phyloP scores from a whole-genome alignment of 164 flowering plant species.

The Vitis riparia region DNA sequence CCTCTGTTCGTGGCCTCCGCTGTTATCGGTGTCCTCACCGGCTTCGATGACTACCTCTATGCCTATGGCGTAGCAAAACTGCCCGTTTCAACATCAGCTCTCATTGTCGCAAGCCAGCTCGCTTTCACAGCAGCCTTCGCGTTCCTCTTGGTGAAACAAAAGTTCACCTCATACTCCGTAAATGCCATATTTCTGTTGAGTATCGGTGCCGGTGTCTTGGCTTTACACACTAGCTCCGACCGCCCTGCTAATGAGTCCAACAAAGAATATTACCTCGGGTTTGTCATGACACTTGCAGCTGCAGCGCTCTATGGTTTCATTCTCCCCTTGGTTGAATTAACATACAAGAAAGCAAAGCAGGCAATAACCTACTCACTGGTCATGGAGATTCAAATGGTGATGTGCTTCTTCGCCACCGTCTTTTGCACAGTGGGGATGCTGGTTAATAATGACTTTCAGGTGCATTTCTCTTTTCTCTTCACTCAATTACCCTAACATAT shows the following conservation, averaged over 20 bases:
- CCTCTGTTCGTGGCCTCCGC: conserved; percentile 21
- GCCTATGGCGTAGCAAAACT: conserved; percentile 29
- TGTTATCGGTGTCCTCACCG: conserved; percentile 36
- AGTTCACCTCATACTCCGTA: conserved; percentile 23
- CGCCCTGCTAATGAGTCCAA: conserved; percentile 18
- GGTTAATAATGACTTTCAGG: conserved; percentile 44
- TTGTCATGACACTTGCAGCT: conserved; percentile 19
- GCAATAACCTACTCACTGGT: conserved; percentile 29
- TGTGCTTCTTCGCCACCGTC: conserved; percentile 24
- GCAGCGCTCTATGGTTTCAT: conserved; percentile 19
- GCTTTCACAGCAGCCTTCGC: conserved; percentile 36
- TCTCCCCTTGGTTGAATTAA: conserved; percentile 17
- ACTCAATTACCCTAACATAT: background rate
- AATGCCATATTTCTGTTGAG: conserved; percentile 26
- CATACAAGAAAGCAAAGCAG: conserved; percentile 32
- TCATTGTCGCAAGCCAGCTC: conserved; percentile 24
- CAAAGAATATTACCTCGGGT: conserved; percentile 11
- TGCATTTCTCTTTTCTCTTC: background rate
- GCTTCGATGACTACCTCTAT: conserved; percentile 29
- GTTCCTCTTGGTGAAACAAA: conserved; percentile 29
- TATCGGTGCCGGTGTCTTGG: conserved; percentile 24
- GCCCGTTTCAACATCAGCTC: conserved; percentile 25
- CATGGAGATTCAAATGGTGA: conserved; percentile 39
- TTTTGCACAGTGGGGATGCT: conserved; percentile 37
- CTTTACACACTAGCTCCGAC: conserved; percentile 16